Conservation (phyloP, 2,329 filamentous ascomycete species). For the Acarospora socialis region DNA sequence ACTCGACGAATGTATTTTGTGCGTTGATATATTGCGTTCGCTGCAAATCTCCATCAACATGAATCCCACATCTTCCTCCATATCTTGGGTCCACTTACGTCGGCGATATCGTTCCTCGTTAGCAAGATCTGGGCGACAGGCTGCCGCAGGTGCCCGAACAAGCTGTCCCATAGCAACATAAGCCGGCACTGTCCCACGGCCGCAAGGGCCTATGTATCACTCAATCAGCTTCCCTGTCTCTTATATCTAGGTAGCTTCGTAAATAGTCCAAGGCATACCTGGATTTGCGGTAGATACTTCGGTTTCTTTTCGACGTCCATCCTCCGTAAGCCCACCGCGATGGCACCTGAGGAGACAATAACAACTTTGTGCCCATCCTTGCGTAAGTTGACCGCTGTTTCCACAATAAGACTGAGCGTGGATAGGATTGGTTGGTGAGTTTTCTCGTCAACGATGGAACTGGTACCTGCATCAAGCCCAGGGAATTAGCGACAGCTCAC, state of each 20-base stretch:
- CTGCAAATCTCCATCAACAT: constrained; percentile 26
- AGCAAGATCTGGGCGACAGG: constrained; percentile 89
- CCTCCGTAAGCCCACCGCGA: constrained; percentile 78
- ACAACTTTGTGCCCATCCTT: constrained; percentile 90
- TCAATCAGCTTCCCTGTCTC: constrained; percentile 7
- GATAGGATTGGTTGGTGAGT: constrained; percentile 88
- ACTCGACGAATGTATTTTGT: constrained; percentile 82
- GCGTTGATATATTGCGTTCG: constrained; percentile 91
- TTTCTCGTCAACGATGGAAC: constrained; percentile 95
- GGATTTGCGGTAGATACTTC: constrained; percentile 78
- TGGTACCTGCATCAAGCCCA: constrained; percentile 53
- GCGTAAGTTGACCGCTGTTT: constrained; percentile 75
- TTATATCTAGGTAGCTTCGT: not conserved
- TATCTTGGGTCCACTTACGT: constrained; percentile 40
- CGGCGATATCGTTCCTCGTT: constrained; percentile 90
- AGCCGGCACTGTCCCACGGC: constrained; percentile 92
- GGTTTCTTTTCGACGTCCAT: constrained; percentile 82
- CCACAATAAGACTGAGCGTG: constrained; percentile 81
- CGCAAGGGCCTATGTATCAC: constrained; percentile 54
- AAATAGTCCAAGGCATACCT: constrained; percentile 36
- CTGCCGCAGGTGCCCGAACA: constrained; percentile 77
- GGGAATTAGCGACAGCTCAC: constrained; percentile 1
- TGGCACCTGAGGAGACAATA: constrained; percentile 92
- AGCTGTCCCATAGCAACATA: constrained; percentile 87
- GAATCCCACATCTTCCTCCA: not conserved